Base-by-base conservation (phyloP, 2,329 filamentous ascomycete species). In the Cytospora paraplurivora region DNA sequence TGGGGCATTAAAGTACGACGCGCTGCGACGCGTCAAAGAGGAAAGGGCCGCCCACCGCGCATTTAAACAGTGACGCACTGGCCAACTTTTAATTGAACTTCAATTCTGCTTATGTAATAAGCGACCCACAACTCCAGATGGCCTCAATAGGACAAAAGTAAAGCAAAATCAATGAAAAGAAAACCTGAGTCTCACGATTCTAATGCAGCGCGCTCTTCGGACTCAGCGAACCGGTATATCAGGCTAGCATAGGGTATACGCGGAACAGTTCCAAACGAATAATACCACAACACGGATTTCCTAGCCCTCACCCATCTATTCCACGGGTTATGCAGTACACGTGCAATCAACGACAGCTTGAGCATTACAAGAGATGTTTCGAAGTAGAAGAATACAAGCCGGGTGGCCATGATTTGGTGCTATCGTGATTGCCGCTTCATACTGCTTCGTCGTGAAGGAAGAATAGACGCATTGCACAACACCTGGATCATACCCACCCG, bases 1-100 rank as follows among this genome's bases (percentile, higher is more conserved):
- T 59, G 63, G 61, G 55, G 51, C 37, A 51, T 53, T 12, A 7
- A 37, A 35, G 57, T 41, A 50, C 33, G 52, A 63, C 63, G 54
- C 63, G 63, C 56, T 58, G 56, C 55, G 37, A 41, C 44, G 32
- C n/a, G 17, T 51, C 32, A 37, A 32, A 44, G 6, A 61, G 44
- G n/a, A n/a, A n/a, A 38, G 53, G 44, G 34, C 27, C 35, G 33
- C 21, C 1, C 32, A 6, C 13, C 35, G 17, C 38, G 19, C 10
- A 21, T 13, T 41, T 32, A 17, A 19, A 21, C 27, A 38, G 27
- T 54, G 8, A 21, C n/a, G 59, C 59, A 61, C 51, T n/a, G 59
- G 6, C 59, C 59, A 61, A 12, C 34, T 7, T 11, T 59, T 59
- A 59, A 52, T 52, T 59, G 33, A 33, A 38, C 56, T 11, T 17